Evolutionary conservation across 1,139 yeast genomes (phyloP), one percentile per base, ranked within the genome.

Genomic region (Pichia norvegensis): DNA sequence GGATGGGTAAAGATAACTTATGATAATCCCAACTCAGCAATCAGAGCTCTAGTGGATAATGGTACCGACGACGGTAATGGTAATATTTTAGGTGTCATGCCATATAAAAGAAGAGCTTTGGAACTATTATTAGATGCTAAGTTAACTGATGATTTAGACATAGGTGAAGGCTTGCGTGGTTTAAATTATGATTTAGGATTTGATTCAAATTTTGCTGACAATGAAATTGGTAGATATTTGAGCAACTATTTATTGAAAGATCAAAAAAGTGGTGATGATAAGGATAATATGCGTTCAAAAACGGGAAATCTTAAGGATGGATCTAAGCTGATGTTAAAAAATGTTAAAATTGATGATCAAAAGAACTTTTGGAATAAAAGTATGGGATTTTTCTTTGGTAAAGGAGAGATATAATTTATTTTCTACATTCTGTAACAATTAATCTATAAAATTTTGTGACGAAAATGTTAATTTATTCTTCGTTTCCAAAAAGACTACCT

Each of bases 1-100:
- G 82, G 87, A 41, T 92, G 97, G 97, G 79, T 88, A 22, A 85
- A 87, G 59, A 64, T 92, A 45, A 88, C 97, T 0, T 92, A 79
- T 63, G 85, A 80, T 49, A 81, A 81, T 50, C 78, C 85, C 4
- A 70, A 81, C 4, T 75, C 90, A 13, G 96, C 97, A 1, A 66
- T 79, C 25, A 80, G 94, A 46, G 97, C 97, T 0, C 67, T 88
- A 38, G 81, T 81, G 53, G 95, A 88, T 56, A 86, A 85, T 59
- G 67, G 74, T 19, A 76, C 83, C 2, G 38, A 44, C 31, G 55
- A 56, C 42, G 53, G 49, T 7, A 40, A 40, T 11, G 59, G 58
- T 4, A 44, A 48, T 13, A 74, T 82, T 55, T 82, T 81, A 45
- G 95, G 96, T 1, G 92, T 92, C 47, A 79, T 85, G 17, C 79